Conservation (phyloP, 805 yeast genomes). For the Kuraishia ogatae region DNA sequence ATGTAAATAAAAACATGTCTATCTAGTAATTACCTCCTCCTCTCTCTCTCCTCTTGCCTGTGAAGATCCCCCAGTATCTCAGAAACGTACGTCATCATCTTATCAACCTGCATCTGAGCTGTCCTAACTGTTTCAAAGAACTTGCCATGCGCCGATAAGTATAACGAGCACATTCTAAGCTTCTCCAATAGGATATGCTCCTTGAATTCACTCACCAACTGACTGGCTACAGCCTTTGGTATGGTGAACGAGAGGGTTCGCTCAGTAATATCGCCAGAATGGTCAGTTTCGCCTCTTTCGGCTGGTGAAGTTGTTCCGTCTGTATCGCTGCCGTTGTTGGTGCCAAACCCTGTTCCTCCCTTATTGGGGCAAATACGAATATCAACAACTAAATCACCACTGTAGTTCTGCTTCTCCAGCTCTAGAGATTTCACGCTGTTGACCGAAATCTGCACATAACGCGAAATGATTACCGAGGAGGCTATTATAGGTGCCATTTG, state of each 20-base stretch:
- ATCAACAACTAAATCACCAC: not conserved
- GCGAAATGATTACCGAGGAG: conserved; percentile 12
- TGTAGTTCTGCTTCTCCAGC: not conserved
- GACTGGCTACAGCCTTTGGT: conserved; percentile 1
- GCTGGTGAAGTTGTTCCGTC: not conserved
- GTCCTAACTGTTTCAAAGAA: conserved; percentile 13
- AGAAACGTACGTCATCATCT: conserved; percentile 6
- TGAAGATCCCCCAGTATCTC: not conserved
- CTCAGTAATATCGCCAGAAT: not conserved
- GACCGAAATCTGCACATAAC: not conserved
- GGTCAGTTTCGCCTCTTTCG: not conserved
- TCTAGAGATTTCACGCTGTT: not conserved
- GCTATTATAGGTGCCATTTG: conserved; percentile 22
- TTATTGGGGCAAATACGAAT: not conserved
- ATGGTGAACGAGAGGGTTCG: not conserved
- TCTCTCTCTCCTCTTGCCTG: not conserved
- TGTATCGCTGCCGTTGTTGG: no score
- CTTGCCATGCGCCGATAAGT: conserved; percentile 5
- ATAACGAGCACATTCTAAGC: conserved; percentile 1
- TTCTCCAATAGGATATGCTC: not conserved
- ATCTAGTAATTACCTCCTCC: not conserved
- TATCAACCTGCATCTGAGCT: conserved; percentile 12
- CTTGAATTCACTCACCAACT: not conserved
- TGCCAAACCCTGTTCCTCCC: not conserved
- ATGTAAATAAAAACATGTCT: no score